Base-by-base conservation (phyloP, 345 rosid species). In the Raphanus raphanistrum region DNA sequence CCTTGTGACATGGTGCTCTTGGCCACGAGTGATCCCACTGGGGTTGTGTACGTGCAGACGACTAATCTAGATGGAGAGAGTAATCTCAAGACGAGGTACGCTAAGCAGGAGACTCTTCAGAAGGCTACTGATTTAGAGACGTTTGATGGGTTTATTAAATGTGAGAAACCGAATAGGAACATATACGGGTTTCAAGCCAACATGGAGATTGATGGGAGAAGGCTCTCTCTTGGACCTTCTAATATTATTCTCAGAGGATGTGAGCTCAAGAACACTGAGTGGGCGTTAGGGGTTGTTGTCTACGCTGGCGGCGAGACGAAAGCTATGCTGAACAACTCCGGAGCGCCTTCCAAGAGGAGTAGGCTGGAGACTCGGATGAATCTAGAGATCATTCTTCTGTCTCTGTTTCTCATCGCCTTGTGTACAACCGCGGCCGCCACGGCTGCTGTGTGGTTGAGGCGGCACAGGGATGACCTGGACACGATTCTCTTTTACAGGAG, bases 61-160 rank as follows among this genome's bases (percentile, higher is more conserved):
- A 93, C 92, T 70, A 93, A 96, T 81, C 82, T 96, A 84, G 99
- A 96, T 66, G 99, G 99, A 28, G 98, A 93, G 81, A 93, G 97
- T 1, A 96, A 89, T 80, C 82, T 96, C 87, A 96, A 96, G 86
- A 93, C 98, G 5, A 86, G 98, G 61, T 93, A 96, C 71, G 98
- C 99, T 0, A 93, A 96, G 86, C 99, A 96, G 72, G 99, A 96
- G 82, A 96, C 98, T 11, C 86, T 90, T 76, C 72, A 73, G 2
- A 95, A 86, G 84, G 54, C 77, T 75, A 79, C 85, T 36, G 98
- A 85, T 67, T 83, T 86, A 82, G 95, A 83, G 72, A 77, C 66
- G 71, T 61, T 86, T 66, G 43, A 68, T 59, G 98, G 91, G 68
- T 81, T 90, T 81, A 90, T 95, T 62, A 95, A 88, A 85, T 95